Percentiles rank a stretch among this genome's conserved stretches.
Evolutionary conservation across 2,329 filamentous ascomycete species (phyloP).

Genomic region (Sporothrix variecibatus): DNA sequence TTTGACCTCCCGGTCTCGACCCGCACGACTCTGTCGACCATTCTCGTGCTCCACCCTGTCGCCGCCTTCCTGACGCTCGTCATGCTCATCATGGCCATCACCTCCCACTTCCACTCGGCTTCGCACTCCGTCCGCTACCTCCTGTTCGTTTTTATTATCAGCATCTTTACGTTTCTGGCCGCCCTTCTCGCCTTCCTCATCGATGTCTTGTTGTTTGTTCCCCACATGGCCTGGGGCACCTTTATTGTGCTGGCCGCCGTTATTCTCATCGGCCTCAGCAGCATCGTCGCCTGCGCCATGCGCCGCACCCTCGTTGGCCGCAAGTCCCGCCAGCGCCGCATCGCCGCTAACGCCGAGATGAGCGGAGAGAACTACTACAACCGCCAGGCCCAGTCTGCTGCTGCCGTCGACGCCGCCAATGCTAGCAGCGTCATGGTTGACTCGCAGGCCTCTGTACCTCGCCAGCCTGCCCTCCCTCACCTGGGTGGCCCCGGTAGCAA

Average conservation of each 20-base stretch:
- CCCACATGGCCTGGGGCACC: slow-evolving; percentile 89
- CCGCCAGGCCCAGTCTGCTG: slow-evolving; percentile 57
- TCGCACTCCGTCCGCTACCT: slow-evolving; percentile 90
- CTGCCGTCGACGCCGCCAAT: slow-evolving; percentile 43
- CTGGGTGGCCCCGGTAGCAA: slow-evolving; percentile 57
- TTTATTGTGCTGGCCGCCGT: slow-evolving; percentile 91
- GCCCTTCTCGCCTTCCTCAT: slow-evolving; percentile 83
- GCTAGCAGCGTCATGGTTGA: slow-evolving; percentile 33
- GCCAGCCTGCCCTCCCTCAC: slow-evolving; percentile 60
- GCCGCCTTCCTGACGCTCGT: slow-evolving; percentile 83
- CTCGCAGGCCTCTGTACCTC: not conserved
- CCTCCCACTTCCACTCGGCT: slow-evolving; percentile 82
- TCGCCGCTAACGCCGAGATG: slow-evolving; percentile 95
- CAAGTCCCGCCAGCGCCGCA: slow-evolving; percentile 89
- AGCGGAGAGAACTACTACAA: slow-evolving; percentile 91
- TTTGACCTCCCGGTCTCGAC: slow-evolving; percentile 60
- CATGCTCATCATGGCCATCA: slow-evolving; percentile 76
- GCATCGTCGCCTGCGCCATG: slow-evolving; percentile 91
- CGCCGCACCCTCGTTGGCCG: slow-evolving; percentile 85
- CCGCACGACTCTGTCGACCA: slow-evolving; percentile 72
- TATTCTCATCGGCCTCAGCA: slow-evolving; percentile 77
- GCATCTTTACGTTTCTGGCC: slow-evolving; percentile 80
- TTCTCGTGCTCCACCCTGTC: slow-evolving; percentile 90
- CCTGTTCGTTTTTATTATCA: slow-evolving; percentile 80
- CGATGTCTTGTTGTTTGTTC: slow-evolving; percentile 91